Evolutionary conservation across 768 basidiomycete genomes (phyloP).

Genomic region (Suillus clintonianus): DNA sequence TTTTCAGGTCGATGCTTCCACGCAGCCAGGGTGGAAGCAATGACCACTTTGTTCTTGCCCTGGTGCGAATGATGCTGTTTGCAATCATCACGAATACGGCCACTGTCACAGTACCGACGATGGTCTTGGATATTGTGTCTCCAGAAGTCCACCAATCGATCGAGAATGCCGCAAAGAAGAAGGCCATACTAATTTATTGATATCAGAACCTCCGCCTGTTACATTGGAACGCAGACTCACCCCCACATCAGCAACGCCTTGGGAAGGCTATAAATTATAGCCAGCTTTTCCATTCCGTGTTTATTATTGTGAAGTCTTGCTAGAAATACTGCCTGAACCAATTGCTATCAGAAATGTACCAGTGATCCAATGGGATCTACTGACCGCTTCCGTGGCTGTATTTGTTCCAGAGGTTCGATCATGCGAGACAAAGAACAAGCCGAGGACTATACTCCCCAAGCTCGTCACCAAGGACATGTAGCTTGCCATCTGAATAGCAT

Average conservation of each 20-base stretch:
- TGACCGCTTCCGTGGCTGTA: constrained; percentile 37
- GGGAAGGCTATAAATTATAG: constrained; percentile 55
- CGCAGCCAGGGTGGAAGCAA: constrained; percentile 13
- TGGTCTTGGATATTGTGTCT: constrained; percentile 11
- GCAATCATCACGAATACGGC: constrained; percentile 34
- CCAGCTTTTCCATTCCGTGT: constrained; percentile 50
- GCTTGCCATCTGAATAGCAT: constrained; percentile 38
- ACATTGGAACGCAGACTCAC: constrained; percentile 36
- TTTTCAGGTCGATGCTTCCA: not conserved
- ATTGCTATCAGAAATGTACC: not conserved
- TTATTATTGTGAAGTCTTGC: constrained; percentile 20
- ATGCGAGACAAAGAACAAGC: constrained; percentile 44
- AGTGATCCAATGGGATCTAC: constrained; percentile 6
- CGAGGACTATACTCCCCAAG: constrained; percentile 44
- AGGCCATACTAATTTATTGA: constrained; percentile 20
- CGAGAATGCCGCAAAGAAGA: constrained; percentile 29
- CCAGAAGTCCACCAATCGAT: constrained; percentile 24
- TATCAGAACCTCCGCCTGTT: not conserved
- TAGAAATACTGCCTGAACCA: constrained; percentile 13
- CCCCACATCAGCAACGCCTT: constrained; percentile 61
- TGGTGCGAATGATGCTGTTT: constrained; percentile 44
- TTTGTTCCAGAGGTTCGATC: constrained; percentile 35
- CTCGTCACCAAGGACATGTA: constrained; percentile 47
- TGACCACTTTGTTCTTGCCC: constrained; percentile 17
- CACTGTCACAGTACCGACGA: constrained; percentile 33